Conservation (phyloP, 2,329 filamentous ascomycete species). For the Cercospora sesami region DNA sequence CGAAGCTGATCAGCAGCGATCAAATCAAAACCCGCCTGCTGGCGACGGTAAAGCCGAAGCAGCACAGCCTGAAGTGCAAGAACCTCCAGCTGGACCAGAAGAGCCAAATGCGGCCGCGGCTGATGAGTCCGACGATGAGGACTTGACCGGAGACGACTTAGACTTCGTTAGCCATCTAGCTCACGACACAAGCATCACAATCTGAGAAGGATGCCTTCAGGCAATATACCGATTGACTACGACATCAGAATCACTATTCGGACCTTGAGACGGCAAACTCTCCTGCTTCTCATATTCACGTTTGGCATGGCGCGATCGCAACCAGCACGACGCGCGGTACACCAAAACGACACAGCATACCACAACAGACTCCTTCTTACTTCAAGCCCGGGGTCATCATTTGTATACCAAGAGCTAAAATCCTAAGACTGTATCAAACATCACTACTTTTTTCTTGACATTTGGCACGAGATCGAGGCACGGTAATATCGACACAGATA, state of each 20-base stretch:
- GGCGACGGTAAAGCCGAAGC: background rate
- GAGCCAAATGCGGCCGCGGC: background rate
- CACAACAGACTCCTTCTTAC: background rate
- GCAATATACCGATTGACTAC: background rate
- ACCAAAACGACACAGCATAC: background rate
- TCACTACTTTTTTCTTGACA: background rate
- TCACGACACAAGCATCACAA: background rate
- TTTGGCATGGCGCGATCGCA: background rate
- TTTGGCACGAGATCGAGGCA: background rate
- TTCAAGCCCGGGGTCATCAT: background rate
- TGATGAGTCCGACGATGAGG: background rate
- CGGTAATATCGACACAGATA: background rate
- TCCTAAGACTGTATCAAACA: background rate
- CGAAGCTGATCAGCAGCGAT: background rate
- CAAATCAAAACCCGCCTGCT: background rate
- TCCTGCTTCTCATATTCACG: background rate
- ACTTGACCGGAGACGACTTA: background rate
- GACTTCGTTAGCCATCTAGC: background rate
- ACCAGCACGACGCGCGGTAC: background rate
- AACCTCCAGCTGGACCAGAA: background rate
- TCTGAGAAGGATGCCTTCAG: background rate
- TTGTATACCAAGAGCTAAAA: background rate
- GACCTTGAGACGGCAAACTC: background rate
- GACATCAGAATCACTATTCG: background rate
- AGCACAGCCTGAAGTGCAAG: background rate